Evolutionary conservation across 1,139 yeast species (phyloP).

Genomic region (Saccharomyces hybrid): DNA sequence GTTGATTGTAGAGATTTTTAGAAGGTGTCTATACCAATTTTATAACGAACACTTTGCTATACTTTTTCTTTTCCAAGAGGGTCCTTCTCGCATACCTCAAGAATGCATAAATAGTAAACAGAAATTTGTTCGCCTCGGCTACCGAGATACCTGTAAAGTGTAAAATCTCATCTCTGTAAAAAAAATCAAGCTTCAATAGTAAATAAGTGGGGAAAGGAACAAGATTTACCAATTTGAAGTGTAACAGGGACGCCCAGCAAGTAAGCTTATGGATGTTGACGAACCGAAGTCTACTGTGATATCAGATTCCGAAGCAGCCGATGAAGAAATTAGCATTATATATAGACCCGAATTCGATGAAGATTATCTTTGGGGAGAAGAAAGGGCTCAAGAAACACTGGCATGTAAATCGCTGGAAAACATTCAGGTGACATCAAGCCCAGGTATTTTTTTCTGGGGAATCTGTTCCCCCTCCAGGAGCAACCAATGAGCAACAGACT

Average conservation of each 20-base stretch:
- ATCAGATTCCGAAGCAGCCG: background rate
- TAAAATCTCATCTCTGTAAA: background rate
- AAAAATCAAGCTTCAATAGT: background rate
- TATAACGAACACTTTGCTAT: background rate
- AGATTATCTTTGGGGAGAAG: background rate
- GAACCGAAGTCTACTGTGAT: background rate
- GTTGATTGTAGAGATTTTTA: background rate
- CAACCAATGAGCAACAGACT: background rate
- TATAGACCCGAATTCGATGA: background rate
- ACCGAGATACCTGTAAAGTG: background rate
- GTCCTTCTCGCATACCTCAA: background rate
- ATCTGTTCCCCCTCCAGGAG: background rate
- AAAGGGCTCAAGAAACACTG: background rate
- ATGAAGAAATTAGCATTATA: background rate
- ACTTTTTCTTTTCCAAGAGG: background rate
- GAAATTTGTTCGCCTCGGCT: background rate
- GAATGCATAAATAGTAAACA: background rate
- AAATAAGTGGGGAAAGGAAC: background rate
- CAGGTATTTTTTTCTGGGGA: background rate
- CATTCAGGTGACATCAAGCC: background rate
- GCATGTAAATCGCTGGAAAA: background rate
- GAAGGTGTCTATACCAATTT: background rate
- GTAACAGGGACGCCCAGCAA: background rate
- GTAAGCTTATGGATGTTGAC: background rate
- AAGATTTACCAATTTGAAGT: background rate